These are phyloP conservation scores for Phytophthora quininea DNA, from an alignment of 352 stramenopile species.

Conservation along the genomic window DNA sequence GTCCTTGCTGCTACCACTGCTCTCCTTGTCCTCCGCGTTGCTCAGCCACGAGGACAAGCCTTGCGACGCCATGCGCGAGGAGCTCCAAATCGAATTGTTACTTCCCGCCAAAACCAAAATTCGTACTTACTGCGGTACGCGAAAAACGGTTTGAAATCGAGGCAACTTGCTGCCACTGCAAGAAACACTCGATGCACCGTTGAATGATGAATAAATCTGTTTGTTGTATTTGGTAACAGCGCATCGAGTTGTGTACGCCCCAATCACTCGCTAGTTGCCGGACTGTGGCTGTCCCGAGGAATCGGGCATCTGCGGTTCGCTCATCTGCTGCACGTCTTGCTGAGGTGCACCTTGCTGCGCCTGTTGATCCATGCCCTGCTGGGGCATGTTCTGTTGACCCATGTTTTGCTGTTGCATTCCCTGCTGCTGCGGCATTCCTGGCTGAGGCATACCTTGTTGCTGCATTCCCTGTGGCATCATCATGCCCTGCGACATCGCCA, in stretches of 20 bases:
- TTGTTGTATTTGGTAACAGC: background rate
- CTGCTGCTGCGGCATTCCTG: slow-evolving; percentile 33
- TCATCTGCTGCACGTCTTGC: slow-evolving; percentile 17
- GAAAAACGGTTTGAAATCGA: background rate
- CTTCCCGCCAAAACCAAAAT: slow-evolving; percentile 28
- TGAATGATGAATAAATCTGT: background rate
- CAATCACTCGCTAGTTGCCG: slow-evolving; percentile 17
- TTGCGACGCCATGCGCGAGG: slow-evolving; percentile 27
- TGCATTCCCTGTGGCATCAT: too few species aligned
- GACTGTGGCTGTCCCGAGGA: slow-evolving; percentile 6
- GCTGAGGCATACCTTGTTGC: slow-evolving; percentile 29
- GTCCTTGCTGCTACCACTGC: background rate
- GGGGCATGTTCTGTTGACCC: slow-evolving; percentile 24
- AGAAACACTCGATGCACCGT: slow-evolving; percentile 1
- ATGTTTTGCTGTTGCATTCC: slow-evolving; percentile 31
- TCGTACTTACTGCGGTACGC: slow-evolving; percentile 3
- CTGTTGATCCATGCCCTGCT: slow-evolving; percentile 14
- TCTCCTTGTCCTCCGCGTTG: slow-evolving; percentile 11
- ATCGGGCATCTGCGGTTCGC: slow-evolving; percentile 33
- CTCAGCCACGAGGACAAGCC: slow-evolving; percentile 51
- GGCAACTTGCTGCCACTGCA: background rate
- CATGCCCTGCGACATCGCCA: slow-evolving; percentile 9
- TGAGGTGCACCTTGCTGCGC: slow-evolving; percentile 12
- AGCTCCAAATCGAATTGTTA: background rate
- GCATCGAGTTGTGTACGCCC: background rate